Evolutionary conservation across 257 asterid genomes (phyloP).

Genomic region (Nicotiana attenuata): DNA sequence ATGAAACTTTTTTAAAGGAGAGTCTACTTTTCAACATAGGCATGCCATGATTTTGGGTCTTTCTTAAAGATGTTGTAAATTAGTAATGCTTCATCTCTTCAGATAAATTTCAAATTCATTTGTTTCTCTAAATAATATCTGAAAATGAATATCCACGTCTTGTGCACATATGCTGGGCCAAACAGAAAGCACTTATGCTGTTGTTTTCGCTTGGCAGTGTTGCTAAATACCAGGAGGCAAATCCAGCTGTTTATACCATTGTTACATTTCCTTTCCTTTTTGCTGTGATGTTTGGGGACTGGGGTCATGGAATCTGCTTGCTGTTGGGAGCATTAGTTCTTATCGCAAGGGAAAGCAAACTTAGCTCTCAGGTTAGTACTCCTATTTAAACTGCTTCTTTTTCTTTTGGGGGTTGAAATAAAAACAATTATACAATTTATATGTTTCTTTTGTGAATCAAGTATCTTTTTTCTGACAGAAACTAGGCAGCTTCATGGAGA

Average conservation of each 20-base stretch:
- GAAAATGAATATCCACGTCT: neutral
- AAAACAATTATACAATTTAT: neutral
- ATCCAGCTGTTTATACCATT: conserved; percentile 20
- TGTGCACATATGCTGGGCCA: neutral
- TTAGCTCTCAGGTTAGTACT: conserved; percentile 73
- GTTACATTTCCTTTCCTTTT: conserved; percentile 23
- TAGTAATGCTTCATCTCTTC: neutral
- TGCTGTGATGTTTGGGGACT: conserved; percentile 26
- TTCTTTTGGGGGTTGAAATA: neutral
- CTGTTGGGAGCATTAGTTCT: conserved; percentile 16
- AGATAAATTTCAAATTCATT: neutral
- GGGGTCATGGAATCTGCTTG: conserved; percentile 26
- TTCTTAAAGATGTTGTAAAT: neutral
- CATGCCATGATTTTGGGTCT: neutral
- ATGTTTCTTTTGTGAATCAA: neutral
- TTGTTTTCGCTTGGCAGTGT: conserved; percentile 12
- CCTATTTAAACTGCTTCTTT: neutral
- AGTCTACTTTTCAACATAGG: neutral
- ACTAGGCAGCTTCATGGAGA: conserved; percentile 99
- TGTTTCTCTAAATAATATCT: neutral
- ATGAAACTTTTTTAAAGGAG: neutral
- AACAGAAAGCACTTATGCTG: neutral
- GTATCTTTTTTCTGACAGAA: conserved; percentile 47
- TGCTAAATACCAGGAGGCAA: conserved; percentile 20
- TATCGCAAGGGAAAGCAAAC: conserved; percentile 16